Base-by-base conservation (phyloP, 2,329 filamentous ascomycete species). In the Pyricularia sp. region DNA sequence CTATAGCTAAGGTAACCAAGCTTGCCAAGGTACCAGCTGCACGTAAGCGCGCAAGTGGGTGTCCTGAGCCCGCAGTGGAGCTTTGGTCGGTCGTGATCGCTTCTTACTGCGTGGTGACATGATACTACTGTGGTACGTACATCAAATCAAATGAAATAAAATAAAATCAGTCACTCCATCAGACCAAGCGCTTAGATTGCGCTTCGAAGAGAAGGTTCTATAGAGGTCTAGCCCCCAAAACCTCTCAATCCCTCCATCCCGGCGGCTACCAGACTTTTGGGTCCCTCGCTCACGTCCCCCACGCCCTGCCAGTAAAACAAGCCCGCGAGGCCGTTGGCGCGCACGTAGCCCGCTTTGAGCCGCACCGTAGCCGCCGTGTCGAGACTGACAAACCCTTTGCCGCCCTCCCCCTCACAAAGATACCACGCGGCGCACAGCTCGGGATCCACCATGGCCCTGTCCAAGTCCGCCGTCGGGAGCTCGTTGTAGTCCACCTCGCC, bases 241-340 rank as follows among this genome's bases (percentile, higher is more conserved):
- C 17, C 42, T n/a, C 42, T 55, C 42, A 55, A 55, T 55, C 42
- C 42, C 42, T 55, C 42, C 42, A 55, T 55, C 42, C 88, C 88
- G 36, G 86, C 85, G 68, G 83, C 83, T 28, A 90, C 84, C 70
- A 91, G 74, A 74, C 66, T 67, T 33, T 88, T 90, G 72, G 84
- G 79, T 10, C 77, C 72, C 2, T 82, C 85, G 59, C 79, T 76
- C 9, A 82, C 80, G 77, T 91, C 89, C 0, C 84, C 86, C 2
- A 84, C 84, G 1, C 88, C 88, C 58, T 88, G 88, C 89, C 89
- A 91, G 77, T 90, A 91, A 75, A 91, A 91, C 33, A 91, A 72
- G 0, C 89, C 89, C 0, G 84, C 88, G 1, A 91, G 78, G 1
- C 81, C 81, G 70, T 82, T 81, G 50, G 80, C 77, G 65, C 81